These are phyloP conservation scores for Craterostigma plantagineum DNA, from an alignment of 257 asterid species.

Conservation along the genomic window DNA sequence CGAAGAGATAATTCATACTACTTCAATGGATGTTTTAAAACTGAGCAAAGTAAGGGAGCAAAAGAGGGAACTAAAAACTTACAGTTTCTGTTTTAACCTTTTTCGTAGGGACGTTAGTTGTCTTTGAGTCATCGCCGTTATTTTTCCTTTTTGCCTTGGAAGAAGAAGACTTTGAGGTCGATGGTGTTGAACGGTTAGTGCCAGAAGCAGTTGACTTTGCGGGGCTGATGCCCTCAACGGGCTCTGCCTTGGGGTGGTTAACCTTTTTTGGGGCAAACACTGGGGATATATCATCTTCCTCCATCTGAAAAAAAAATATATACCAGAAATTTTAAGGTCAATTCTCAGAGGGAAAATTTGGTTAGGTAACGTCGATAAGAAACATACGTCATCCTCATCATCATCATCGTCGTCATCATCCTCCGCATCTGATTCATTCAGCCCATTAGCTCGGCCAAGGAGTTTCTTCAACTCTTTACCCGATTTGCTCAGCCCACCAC, in stretches of 20 bases:
- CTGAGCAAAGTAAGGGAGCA: no score
- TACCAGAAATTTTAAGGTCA: no score
- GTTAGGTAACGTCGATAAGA: conserved; percentile 7
- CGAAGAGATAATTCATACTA: no score
- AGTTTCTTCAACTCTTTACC: conserved; percentile 93
- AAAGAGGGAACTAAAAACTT: no score
- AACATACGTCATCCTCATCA: conserved; percentile 72
- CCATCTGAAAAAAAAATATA: not conserved
- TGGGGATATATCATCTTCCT: conserved; percentile 73
- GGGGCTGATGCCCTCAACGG: conserved; percentile 49
- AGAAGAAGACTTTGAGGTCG: conserved; percentile 51
- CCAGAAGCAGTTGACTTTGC: conserved; percentile 34
- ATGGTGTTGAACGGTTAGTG: conserved; percentile 50
- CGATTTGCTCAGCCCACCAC: conserved; percentile 83
- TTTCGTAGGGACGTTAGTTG: conserved; percentile 46
- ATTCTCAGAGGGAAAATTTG: not conserved
- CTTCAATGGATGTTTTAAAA: not conserved
- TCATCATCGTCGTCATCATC: conserved; percentile 84
- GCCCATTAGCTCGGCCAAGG: conserved; percentile 79
- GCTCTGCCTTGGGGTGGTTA: conserved; percentile 65
- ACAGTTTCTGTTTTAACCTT: conserved; percentile 73
- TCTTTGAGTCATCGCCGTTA: conserved; percentile 56
- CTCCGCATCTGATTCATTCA: conserved; percentile 72
- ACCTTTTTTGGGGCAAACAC: conserved; percentile 80
- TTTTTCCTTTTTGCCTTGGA: conserved; percentile 67